These are phyloP conservation scores for Suhomyces kunorum DNA, from an alignment of 1,139 yeast species.

Conservation along the genomic window DNA sequence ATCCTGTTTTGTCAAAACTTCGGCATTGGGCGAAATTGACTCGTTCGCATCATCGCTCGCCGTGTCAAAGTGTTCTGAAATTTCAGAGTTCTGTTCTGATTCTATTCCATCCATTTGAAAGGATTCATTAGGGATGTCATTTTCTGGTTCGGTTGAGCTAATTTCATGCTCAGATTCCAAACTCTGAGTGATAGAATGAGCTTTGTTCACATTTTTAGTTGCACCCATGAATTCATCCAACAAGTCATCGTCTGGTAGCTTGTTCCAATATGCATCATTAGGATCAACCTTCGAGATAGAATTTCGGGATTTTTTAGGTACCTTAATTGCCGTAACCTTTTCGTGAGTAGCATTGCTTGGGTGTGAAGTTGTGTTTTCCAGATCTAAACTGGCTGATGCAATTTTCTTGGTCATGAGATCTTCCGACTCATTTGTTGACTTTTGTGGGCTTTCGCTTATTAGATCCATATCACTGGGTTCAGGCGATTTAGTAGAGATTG, in stretches of 20 bases:
- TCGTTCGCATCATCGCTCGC: no score
- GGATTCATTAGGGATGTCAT: neutral
- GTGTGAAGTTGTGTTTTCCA: neutral
- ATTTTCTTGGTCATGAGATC: no score
- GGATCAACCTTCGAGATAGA: conserved; percentile 17
- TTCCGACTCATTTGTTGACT: no score
- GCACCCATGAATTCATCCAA: conserved; percentile 25
- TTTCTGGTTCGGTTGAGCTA: conserved; percentile 1
- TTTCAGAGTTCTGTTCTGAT: no score
- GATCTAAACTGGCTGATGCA: neutral
- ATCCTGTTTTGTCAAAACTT: neutral
- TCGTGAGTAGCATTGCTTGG: neutral
- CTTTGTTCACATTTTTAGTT: conserved; percentile 1
- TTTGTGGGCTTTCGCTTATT: no score
- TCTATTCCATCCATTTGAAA: no score
- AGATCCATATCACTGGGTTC: no score
- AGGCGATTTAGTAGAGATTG: no score
- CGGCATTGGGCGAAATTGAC: no score
- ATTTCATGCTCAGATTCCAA: neutral
- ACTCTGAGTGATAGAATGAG: no score
- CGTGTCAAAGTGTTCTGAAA: no score
- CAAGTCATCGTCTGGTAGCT: conserved; percentile 27
- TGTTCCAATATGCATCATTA: conserved; percentile 29
- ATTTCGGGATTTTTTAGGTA: neutral
- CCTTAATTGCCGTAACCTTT: no score